Base-by-base conservation (phyloP, 371 early-diverging fungal species). In the Dinochytrium kinnereticum region DNA sequence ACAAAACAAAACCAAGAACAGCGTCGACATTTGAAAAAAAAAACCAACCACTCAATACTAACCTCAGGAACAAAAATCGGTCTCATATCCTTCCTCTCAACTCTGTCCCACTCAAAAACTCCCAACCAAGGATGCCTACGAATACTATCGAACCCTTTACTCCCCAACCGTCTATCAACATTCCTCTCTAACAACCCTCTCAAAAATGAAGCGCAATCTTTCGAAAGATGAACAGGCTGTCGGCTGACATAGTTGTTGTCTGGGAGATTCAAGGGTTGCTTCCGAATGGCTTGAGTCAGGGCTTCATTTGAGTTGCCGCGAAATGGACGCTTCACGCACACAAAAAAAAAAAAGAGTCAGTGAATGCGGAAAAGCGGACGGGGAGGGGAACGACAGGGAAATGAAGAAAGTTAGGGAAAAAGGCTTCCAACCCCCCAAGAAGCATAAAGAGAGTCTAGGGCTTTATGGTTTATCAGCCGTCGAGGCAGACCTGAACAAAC, bases 301-400 rank as follows among this genome's bases (percentile, higher is more conserved):
- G 50, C 66, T 1, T 88, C 82, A 65, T 92, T 91, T 36, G 89
- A 85, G 74, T 91, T 90, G 21, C 90, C 93, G 64, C 92, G 83
- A 78, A 93, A 93, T 2, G 95, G 95, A 31, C 93, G 88, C 91
- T 82, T 44, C 28, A 24, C n/a, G n/a, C n/a, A n/a, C n/a, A n/a
- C n/a, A n/a, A n/a, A n/a, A n/a, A n/a, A n/a, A n/a, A n/a, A n/a
- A n/a, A n/a, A n/a, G n/a, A n/a, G n/a, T n/a, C n/a, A n/a, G n/a
- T n/a, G n/a, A n/a, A n/a, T n/a, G n/a, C n/a, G n/a, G n/a, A n/a
- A n/a, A n/a, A n/a, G n/a, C n/a, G n/a, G n/a, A n/a, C n/a, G n/a
- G n/a, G n/a, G n/a, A n/a, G n/a, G n/a, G n/a, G n/a, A n/a, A n/a
- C n/a, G n/a, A n/a, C n/a, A n/a, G n/a, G n/a, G n/a, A n/a, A n/a